phyloP scores from a whole-genome alignment of 116 monocot genomes.

The Cymodocea nodosa region DNA sequence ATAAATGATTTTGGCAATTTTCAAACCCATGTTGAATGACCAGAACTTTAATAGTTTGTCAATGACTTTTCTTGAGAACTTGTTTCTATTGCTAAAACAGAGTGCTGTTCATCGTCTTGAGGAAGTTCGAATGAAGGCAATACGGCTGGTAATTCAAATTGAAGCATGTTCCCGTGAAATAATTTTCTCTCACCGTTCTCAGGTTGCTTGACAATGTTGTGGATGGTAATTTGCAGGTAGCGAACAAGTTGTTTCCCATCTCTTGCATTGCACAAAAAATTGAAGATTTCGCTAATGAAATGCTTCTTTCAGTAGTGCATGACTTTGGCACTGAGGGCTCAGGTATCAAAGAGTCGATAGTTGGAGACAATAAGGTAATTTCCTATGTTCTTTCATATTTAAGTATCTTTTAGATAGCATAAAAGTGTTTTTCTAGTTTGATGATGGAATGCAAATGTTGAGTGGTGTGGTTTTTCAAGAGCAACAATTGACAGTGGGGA shows the following conservation, averaged over 20 bases:
- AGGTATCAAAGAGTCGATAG: background rate
- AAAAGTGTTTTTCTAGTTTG: background rate
- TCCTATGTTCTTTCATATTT: slow-evolving; percentile 1
- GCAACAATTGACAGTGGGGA: too few relatives aligned
- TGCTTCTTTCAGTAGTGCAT: slow-evolving; percentile 44
- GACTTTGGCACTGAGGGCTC: slow-evolving; percentile 11
- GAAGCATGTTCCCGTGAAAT: background rate
- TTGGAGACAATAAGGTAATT: slow-evolving; percentile 5
- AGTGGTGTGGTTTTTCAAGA: too few relatives aligned
- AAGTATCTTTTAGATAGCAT: background rate
- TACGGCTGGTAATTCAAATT: slow-evolving; percentile 64
- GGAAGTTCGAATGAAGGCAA: slow-evolving; percentile 98
- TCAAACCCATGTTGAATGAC: too few relatives aligned
- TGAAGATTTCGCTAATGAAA: slow-evolving; percentile 78
- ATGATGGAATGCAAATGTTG: too few relatives aligned
- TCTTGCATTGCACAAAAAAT: slow-evolving; percentile 63
- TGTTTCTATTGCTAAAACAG: slow-evolving; percentile 18
- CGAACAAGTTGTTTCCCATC: slow-evolving; percentile 92
- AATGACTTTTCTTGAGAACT: background rate
- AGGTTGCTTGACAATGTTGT: background rate
- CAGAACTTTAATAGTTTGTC: background rate
- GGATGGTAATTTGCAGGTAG: slow-evolving; percentile 47
- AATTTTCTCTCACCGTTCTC: background rate
- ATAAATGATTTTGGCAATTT: background rate
- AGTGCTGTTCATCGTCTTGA: slow-evolving; percentile 75